Base-by-base conservation (phyloP, 306 rosid species). In the Spatholobus suberectus region DNA sequence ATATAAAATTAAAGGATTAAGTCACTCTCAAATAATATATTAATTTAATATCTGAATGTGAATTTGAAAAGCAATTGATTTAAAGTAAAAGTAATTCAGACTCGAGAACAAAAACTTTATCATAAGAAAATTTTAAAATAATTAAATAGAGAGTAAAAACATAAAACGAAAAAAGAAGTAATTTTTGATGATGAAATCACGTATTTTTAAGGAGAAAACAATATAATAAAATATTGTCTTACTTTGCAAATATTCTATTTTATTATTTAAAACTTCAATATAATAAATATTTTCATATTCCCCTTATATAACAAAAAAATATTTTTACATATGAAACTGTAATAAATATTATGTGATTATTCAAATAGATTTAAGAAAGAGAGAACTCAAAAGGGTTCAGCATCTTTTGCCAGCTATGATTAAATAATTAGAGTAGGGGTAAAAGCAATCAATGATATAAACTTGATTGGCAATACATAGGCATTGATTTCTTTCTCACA, bases 401-500 rank as follows among this genome's bases (percentile, higher is more conserved):
- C 9, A 8, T 46, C 27, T 27, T 71, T 27, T 3, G 5, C 9
- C 27, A 15, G 61, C 26, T 47, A 51, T 73, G 21, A 18, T 63
- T 27, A 47, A 18, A 29, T 7, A n/a, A 65, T 63, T 32, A 24
- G 57, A 77, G 65, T 38, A 7, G 23, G 9, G 2, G n/a, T 49
- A 46, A 63, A 3, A 34, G 9, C 73, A 46, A 65, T 23, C 14
- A 61, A 46, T 69, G 20, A 68, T 11, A 8, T 5, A 52, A 15
- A 76, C 43, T 51, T 79, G 68, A 73, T 52, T 52, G 32, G 32
- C 77, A 49, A 47, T n/a, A 15, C 40, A 29, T 1, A 71, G 9
- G 2, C n/a, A 49, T 27, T 27, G 23, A 3, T 21, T 72, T 52
- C 7, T 15, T 14, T 75, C 2, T 75, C 20, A 40, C 55, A 37